Conservation (phyloP, 106 monocot genomes). For the Agapanthus africanus region DNA sequence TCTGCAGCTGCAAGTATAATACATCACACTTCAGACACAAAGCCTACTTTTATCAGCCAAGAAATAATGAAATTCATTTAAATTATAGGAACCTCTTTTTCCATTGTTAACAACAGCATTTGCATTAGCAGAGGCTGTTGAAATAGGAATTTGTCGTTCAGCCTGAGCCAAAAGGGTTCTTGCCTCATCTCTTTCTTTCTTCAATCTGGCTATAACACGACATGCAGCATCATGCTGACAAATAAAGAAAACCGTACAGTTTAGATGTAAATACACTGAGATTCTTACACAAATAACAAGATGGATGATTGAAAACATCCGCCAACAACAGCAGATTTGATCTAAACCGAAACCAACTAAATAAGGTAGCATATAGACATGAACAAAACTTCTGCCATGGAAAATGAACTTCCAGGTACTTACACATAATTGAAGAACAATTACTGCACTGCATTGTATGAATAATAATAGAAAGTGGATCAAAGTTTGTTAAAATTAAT, state of each 20-base stretch:
- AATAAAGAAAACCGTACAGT: neutral
- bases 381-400: neutral
- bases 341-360: neutral
- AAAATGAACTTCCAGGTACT: too few species aligned
- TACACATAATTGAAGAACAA: too few species aligned
- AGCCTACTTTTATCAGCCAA: neutral
- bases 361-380: neutral
- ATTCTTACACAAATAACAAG: neutral
- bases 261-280: neutral
- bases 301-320: neutral
- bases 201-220: constrained; percentile 93
- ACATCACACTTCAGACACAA: constrained; percentile 6
- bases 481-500: too few species aligned
- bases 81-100: constrained; percentile 11
- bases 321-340: too few species aligned
- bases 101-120: constrained; percentile 18
- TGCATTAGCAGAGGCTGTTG: constrained; percentile 15
- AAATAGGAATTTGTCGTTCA: constrained; percentile 72
- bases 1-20: constrained; percentile 39
- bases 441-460: too few species aligned
- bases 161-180: constrained; percentile 71
- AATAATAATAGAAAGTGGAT: too few species aligned
- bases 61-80: neutral
- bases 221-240: constrained; percentile 96
- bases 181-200: constrained; percentile 96